phyloP scores from a whole-genome alignment of 1,284 basidiomycete genomes.

The Ustilago bromivora region DNA sequence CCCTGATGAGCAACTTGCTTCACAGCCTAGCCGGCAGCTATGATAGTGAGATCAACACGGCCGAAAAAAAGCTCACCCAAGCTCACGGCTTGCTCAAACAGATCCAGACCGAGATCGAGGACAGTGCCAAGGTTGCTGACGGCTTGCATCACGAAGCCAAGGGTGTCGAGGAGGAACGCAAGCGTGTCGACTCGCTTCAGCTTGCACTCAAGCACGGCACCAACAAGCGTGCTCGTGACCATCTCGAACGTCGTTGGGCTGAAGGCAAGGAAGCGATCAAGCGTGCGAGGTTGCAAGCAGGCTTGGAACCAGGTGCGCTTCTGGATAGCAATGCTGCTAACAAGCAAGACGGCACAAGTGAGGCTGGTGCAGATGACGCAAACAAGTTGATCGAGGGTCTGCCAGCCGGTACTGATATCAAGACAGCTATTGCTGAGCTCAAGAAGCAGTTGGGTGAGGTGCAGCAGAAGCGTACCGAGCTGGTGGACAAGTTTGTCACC shows the following conservation, averaged over 20 bases:
- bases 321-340: constrained; percentile 30
- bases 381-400: constrained; percentile 25
- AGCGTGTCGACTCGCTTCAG: constrained; percentile 77
- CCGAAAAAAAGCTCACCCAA: constrained; percentile 90
- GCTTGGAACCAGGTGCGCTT: constrained; percentile 40
- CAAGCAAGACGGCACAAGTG: constrained; percentile 1
- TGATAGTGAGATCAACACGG: constrained; percentile 89
- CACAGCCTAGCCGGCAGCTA: constrained; percentile 91
- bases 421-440: constrained; percentile 49
- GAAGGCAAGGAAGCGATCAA: constrained; percentile 51
- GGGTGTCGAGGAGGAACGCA: constrained; percentile 77
- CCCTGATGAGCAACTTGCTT: constrained; percentile 86
- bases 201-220: constrained; percentile 79
- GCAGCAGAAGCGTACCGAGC: constrained; percentile 34
- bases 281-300: constrained; percentile 48
- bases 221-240: constrained; percentile 78
- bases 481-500: constrained; percentile 51
- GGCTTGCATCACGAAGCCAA: constrained; percentile 76
- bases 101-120: constrained; percentile 91
- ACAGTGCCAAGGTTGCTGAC: constrained; percentile 82
- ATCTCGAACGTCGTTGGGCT: constrained; percentile 57
- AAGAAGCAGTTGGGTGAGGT: constrained; percentile 48
- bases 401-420: constrained; percentile 31
- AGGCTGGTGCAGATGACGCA: constrained; percentile 9
- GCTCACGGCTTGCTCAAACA: constrained; percentile 87